phyloP scores from a whole-genome alignment of 768 basidiomycete genomes.

The Tubosaeta sp. region DNA sequence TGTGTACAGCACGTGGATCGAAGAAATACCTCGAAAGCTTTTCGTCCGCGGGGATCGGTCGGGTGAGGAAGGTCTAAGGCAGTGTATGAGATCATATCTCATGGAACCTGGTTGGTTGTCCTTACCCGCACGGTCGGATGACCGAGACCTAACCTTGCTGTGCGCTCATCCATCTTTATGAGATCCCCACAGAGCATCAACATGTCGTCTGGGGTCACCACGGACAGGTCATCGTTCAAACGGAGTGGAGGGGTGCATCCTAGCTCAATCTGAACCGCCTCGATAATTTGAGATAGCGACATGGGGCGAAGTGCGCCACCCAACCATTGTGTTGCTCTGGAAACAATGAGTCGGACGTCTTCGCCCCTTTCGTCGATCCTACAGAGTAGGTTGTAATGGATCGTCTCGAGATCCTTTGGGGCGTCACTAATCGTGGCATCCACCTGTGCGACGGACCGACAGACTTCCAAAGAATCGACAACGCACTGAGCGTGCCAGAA shows the following conservation, averaged over 20 bases:
- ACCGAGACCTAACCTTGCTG: conserved; percentile 17
- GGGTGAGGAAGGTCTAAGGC: conserved; percentile 23
- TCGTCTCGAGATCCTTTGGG: conserved; percentile 18
- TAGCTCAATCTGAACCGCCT: conserved; percentile 28
- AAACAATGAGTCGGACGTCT: conserved; percentile 24
- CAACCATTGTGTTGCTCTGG: conserved; percentile 21
- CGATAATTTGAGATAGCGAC: conserved; percentile 25
- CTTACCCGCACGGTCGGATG: conserved; percentile 24
- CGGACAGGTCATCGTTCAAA: conserved; percentile 24
- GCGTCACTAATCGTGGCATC: conserved; percentile 15
- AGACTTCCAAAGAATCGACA: conserved; percentile 23
- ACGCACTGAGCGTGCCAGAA: conserved; percentile 29
- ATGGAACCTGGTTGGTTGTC: not conserved
- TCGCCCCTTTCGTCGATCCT: conserved; percentile 20
- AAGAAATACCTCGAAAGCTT: conserved; percentile 17
- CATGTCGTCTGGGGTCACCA: conserved; percentile 24
- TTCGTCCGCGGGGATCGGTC: conserved; percentile 11
- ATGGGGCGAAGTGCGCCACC: conserved; percentile 26
- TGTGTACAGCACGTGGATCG: conserved; percentile 18
- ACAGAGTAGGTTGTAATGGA: conserved; percentile 20
- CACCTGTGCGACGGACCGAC: conserved; percentile 23
- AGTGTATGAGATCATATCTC: not conserved
- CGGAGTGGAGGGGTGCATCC: conserved; percentile 15
- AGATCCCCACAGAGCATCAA: conserved; percentile 25
- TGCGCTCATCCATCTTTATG: conserved; percentile 23